phyloP scores from a whole-genome alignment of 1,284 basidiomycete species.

The Pseudozyma sp. region DNA sequence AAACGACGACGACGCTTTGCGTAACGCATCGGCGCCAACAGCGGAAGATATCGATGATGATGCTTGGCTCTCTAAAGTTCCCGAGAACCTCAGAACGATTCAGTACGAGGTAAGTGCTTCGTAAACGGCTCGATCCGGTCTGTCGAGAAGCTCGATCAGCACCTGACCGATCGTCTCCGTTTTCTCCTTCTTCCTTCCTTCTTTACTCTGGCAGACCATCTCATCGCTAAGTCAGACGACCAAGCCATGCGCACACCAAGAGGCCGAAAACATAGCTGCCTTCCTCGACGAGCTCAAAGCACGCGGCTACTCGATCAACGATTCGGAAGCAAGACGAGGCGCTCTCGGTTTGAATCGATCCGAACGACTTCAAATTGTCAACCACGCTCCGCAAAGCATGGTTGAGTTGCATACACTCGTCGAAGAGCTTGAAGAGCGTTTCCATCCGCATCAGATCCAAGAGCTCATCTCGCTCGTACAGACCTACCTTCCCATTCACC shows the following conservation, averaged over 20 bases:
- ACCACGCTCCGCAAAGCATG: conserved; percentile 81
- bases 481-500: conserved; percentile 68
- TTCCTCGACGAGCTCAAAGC: conserved; percentile 76
- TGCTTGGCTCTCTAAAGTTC: conserved; percentile 42
- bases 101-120: conserved; percentile 80
- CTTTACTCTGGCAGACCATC: conserved; percentile 74
- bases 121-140: background rate
- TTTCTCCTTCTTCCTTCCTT: background rate
- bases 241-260: conserved; percentile 79
- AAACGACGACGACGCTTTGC: background rate
- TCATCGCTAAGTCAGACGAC: conserved; percentile 81
- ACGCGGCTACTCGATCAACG: conserved; percentile 44
- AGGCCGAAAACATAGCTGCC: conserved; percentile 75
- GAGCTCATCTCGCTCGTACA: conserved; percentile 76
- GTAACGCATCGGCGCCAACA: conserved; percentile 2
- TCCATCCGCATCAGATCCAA: conserved; percentile 75
- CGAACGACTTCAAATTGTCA: conserved; percentile 90
- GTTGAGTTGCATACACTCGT: conserved; percentile 93
- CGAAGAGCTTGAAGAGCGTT: conserved; percentile 86
- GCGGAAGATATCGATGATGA: conserved; percentile 37
- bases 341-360: conserved; percentile 82
- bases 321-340: conserved; percentile 44
- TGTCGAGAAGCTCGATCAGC: background rate
- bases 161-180: background rate
- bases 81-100: conserved; percentile 84